Conservation (phyloP, 768 basidiomycete species). For the Leucogyrophana mollusca region DNA sequence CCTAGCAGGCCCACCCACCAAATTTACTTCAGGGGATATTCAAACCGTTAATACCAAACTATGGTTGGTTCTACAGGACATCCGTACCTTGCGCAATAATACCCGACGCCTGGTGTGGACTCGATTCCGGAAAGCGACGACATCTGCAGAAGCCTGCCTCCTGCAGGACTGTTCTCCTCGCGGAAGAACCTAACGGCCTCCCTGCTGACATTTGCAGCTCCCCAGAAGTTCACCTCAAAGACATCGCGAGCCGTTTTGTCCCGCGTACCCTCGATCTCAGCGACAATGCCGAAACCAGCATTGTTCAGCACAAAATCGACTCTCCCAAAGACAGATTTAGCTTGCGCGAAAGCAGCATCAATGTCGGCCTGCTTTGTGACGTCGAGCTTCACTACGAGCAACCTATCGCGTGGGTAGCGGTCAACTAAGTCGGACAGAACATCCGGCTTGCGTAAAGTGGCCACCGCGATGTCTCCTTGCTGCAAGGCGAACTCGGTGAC, state of each 20-base stretch:
- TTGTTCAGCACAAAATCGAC: conserved; percentile 49
- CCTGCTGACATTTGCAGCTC: conserved; percentile 28
- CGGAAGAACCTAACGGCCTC: conserved; percentile 36
- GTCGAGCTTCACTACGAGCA: too few species aligned
- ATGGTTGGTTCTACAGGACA: too few species aligned
- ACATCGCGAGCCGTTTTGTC: conserved; percentile 31
- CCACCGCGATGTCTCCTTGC: conserved; percentile 40
- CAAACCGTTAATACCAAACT: too few species aligned
- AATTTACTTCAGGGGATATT: too few species aligned
- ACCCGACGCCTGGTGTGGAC: conserved; percentile 12
- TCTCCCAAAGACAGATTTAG: conserved; percentile 36
- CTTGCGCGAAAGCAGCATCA: conserved; percentile 30
- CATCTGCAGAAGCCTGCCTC: conserved; percentile 38
- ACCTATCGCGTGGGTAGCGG: conserved; percentile 25
- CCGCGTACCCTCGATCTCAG: conserved; percentile 37
- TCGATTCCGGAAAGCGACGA: conserved; percentile 28
- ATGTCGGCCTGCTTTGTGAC: conserved; percentile 28
- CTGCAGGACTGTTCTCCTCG: conserved; percentile 35
- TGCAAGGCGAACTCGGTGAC: conserved; percentile 33
- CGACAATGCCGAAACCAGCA: conserved; percentile 30
- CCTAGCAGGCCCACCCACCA: conserved; percentile 35
- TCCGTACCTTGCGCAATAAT: conserved; percentile 27
- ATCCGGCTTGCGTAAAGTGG: conserved; percentile 40
- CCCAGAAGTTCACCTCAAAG: too few species aligned
- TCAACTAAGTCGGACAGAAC: conserved; percentile 27